Evolutionary conservation across 2,329 filamentous ascomycete genomes (phyloP).

Genomic region (Trichoderma cornu-damae): DNA sequence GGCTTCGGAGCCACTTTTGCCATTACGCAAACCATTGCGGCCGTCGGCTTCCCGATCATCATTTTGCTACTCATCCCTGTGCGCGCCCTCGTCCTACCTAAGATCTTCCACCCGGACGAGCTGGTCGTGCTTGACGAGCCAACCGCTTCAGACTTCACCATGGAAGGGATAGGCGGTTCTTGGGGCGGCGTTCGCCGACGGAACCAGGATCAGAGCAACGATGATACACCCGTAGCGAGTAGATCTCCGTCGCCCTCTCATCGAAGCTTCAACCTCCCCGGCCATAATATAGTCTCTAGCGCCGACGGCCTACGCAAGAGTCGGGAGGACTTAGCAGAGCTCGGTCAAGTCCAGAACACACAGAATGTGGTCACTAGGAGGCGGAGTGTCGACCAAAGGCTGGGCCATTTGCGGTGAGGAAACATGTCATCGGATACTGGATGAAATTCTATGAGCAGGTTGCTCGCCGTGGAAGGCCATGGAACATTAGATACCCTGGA

Average conservation of each 20-base stretch:
- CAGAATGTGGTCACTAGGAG: constrained; percentile 31
- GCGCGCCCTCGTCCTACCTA: constrained; percentile 58
- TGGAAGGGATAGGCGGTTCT: constrained; percentile 67
- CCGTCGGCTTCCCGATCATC: constrained; percentile 73
- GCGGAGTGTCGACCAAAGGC: constrained; percentile 25
- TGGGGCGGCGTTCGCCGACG: constrained; percentile 41
- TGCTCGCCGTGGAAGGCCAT: background rate
- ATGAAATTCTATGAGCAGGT: background rate
- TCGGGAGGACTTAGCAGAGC: constrained; percentile 33
- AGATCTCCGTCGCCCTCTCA: constrained; percentile 13
- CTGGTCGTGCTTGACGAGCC: constrained; percentile 62
- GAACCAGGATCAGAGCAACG: constrained; percentile 19
- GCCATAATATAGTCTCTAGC: constrained; percentile 27
- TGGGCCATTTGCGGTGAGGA: constrained; percentile 6
- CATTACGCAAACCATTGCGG: constrained; percentile 76
- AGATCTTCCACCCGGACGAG: constrained; percentile 56
- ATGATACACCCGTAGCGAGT: constrained; percentile 20
- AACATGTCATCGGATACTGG: background rate
- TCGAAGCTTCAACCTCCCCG: constrained; percentile 1
- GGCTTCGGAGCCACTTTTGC: constrained; percentile 76
- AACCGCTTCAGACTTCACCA: constrained; percentile 68
- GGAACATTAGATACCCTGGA: background rate
- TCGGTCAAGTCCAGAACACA: constrained; percentile 29
- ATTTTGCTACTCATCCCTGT: constrained; percentile 65
- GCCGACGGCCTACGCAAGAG: constrained; percentile 30